Conservation (phyloP, 2,329 filamentous ascomycete genomes). For the Penicillium olsonii region DNA sequence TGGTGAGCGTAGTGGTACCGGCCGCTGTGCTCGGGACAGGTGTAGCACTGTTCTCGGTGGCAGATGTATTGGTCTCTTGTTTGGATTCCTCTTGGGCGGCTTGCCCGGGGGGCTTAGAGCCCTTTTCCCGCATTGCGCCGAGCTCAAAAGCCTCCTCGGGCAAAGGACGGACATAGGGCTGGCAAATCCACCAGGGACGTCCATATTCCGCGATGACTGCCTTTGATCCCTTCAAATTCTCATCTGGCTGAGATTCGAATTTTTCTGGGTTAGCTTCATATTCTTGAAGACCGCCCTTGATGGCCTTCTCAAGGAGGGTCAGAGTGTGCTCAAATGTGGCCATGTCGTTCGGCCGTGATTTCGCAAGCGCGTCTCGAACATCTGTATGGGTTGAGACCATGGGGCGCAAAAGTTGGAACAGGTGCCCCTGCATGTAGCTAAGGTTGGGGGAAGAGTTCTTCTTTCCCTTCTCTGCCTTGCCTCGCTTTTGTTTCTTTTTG, state of each 20-base stretch:
- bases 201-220: slow-evolving; percentile 72
- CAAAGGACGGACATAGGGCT: slow-evolving; percentile 81
- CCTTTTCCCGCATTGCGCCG: slow-evolving; percentile 72
- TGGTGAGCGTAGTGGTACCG: slow-evolving; percentile 23
- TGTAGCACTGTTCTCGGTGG: slow-evolving; percentile 12
- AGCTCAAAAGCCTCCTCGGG: slow-evolving; percentile 85
- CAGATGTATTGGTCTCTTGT: slow-evolving; percentile 6
- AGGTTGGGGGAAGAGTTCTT: slow-evolving; percentile 65
- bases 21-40: slow-evolving; percentile 13
- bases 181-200: slow-evolving; percentile 85
- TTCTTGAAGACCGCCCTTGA: slow-evolving; percentile 71
- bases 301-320: slow-evolving; percentile 70
- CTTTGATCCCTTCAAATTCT: slow-evolving; percentile 46
- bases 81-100: slow-evolving; percentile 17
- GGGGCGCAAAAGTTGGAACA: slow-evolving; percentile 87
- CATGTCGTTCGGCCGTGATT: slow-evolving; percentile 69
- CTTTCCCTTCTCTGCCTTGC: slow-evolving; percentile 39
- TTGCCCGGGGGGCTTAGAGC: slow-evolving; percentile 52
- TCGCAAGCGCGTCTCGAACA: slow-evolving; percentile 80
- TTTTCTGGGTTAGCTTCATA: slow-evolving; percentile 53
- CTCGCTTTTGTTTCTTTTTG: slow-evolving; percentile 48
- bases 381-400: slow-evolving; percentile 78
- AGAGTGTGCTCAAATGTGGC: slow-evolving; percentile 75
- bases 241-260: slow-evolving; percentile 36
- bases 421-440: slow-evolving; percentile 80